Evolutionary conservation across 2,329 filamentous ascomycete genomes (phyloP), one percentile per base, ranked within the genome.

Genomic region (Colletotrichum higginsianum): DNA sequence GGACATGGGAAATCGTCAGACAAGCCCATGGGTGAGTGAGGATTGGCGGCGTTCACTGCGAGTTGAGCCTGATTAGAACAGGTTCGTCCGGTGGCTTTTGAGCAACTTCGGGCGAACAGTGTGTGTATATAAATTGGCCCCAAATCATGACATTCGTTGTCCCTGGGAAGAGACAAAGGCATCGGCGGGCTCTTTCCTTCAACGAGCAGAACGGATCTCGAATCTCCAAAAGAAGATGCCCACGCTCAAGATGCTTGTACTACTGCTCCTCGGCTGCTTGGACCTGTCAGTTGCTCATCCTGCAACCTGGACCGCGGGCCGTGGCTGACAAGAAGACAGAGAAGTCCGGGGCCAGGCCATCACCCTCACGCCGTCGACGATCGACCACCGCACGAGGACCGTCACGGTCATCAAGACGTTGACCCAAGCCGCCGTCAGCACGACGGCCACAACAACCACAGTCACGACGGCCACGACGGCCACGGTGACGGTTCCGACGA

Each of bases 351-450:
- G 64, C n/a, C 68, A 71, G 35, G 49, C 64, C 16, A 64, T 68
- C 15, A 71, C 64, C 7, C 30, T 71, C 5, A 67, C 65, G 1
- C 68, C 68, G 6, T 67, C 68, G 2, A 71, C 64, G 18, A 68
- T 71, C 18, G 52, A 67, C 26, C 64, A 26, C 26, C 26, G 53
- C 7, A 47, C 38, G 3, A 60, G 35, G 30, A 71, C 53, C 3
- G 52, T 30, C 4, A 66, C 61, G 2, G 18, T 69, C 40, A 65
- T 57, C 11, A 63, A 40, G 12, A 67, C 64, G 3, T 35, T 46
- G 5, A 71, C 44, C 18, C 52, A 57, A 21, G 8, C 57, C 13
- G 35, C 47, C 18, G 23, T 61, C 44, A 66, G 55, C 38, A 15
- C 35, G 3, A 68, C 50, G 18, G 23, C 57, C 9, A 67, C 23